phyloP scores from a whole-genome alignment of 192 early-diverging fungal genomes.

The Pilaira anomala region DNA sequence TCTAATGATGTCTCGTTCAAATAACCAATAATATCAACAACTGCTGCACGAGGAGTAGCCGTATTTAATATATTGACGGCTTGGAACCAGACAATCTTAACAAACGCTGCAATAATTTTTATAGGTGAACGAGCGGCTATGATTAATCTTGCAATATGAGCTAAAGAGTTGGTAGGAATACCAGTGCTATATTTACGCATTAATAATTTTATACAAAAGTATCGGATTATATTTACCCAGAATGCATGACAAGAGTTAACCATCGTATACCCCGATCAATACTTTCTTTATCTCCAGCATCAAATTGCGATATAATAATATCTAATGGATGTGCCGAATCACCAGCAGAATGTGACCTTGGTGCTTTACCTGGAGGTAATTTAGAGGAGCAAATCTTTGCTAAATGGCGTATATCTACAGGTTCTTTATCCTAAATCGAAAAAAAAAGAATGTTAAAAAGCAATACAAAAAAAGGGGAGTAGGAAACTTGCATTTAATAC shows the following conservation, averaged over 20 bases:
- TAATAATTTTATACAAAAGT: not conserved
- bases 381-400: constrained; percentile 18
- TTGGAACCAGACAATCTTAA: constrained; percentile 44
- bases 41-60: constrained; percentile 20
- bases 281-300: constrained; percentile 17
- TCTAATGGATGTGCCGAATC: constrained; percentile 26
- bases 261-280: constrained; percentile 36
- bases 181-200: constrained; percentile 30
- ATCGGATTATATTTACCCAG: constrained; percentile 27
- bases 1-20: constrained; percentile 33
- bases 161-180: constrained; percentile 30
- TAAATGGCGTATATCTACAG: constrained; percentile 15
- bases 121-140: constrained; percentile 19
- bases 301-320: constrained; percentile 26
- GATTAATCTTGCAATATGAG: constrained; percentile 32
- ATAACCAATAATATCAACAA: constrained; percentile 35
- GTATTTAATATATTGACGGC: constrained; percentile 28
- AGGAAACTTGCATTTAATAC: constrained; percentile 20
- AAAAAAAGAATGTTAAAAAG: not conserved
- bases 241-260: constrained; percentile 36
- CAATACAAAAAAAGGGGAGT: not conserved
- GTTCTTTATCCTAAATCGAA: constrained; percentile 13
- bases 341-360: not conserved
- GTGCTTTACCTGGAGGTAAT: not conserved
- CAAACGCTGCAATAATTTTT: constrained; percentile 24